Base-by-base conservation (phyloP, 495 filamentous ascomycete species). In the Xeromyces bisporus region DNA sequence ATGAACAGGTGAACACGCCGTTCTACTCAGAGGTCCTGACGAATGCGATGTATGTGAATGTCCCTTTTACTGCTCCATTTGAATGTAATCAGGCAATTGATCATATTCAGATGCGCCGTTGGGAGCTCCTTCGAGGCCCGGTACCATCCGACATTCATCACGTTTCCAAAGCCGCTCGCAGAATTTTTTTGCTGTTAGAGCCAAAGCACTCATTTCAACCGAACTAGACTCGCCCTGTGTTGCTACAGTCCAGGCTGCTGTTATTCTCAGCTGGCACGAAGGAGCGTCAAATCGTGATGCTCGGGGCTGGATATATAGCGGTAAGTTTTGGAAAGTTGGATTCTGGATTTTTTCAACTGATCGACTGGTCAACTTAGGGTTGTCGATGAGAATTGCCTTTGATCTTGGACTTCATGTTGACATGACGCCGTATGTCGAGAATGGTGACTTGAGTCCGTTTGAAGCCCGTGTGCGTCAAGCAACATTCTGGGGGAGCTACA, bases 401-500 rank as follows among this genome's bases (percentile, higher is more conserved):
- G 60, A 68, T 34, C 52, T 68, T 26, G 64, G 58, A 1, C 29
- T 68, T 14, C 62, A 68, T 38, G 20, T 64, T 16, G 61, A 68
- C 30, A 62, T 58, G 50, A 56, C 53, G 2, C 40, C 53, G 0
- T 66, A 65, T 30, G 56, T 66, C 13, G 44, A 53, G 25, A 50
- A 46, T 29, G 58, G 61, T 6, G 48, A 56, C 15, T 58, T 66
- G 26, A 61, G 50, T 28, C 35, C 44, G 1, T 39, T 48, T 6
- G 62, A 66, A 35, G 61, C 61, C 6, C 49, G 62, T 32, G 50
- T 65, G 12, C 53, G 64, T 9, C 44, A 54, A 10, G 44, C 57
- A 7, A 43, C 55, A 5, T 68, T 68, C 28, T 66, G 64, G 64
- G 64, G 59, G 8, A 62, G 54, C n/a, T 68, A 62, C 39, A 45